phyloP scores from a whole-genome alignment of 176 grass and related monocot species.

The Oryza meridionalis region DNA sequence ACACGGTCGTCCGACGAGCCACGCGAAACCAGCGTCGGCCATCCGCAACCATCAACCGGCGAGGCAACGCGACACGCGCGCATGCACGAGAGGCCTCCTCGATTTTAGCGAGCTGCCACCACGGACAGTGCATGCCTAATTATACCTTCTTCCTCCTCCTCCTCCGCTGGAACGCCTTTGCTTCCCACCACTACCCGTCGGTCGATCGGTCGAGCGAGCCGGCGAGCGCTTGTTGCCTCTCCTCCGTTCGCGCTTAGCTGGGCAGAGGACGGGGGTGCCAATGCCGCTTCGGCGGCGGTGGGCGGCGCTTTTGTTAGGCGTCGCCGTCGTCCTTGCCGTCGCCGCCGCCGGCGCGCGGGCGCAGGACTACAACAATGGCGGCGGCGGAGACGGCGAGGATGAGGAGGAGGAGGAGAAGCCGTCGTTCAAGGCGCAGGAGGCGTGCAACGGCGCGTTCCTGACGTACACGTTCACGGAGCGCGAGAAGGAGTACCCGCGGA shows the following conservation, averaged over 20 bases:
- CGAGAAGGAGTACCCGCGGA: conserved; percentile 72
- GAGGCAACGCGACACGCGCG: not conserved
- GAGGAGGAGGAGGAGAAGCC: conserved; percentile 43
- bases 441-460: conserved; percentile 87
- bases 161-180: conserved; percentile 53
- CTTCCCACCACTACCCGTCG: conserved; percentile 43
- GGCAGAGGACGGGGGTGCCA: not conserved
- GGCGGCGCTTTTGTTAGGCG: not conserved
- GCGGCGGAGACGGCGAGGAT: not conserved
- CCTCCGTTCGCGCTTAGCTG: no score
- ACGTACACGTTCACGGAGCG: conserved; percentile 87
- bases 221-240: not conserved
- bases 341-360: conserved; percentile 23
- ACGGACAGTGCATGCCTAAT: conserved; percentile 54
- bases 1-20: conserved; percentile 28
- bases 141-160: conserved; percentile 46
- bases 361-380: conserved; percentile 54
- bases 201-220: not conserved
- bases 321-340: conserved; percentile 24
- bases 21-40: conserved; percentile 15
- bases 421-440: conserved; percentile 58
- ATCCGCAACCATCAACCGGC: conserved; percentile 14
- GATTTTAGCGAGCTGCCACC: conserved; percentile 44
- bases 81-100: conserved; percentile 11
- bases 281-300: conserved; percentile 38